A percentile compares a stretch with the other conserved stretches of the same genome.
phyloP scores from a whole-genome alignment of 2,329 filamentous ascomycete species.

The Eurotiales sp. region DNA sequence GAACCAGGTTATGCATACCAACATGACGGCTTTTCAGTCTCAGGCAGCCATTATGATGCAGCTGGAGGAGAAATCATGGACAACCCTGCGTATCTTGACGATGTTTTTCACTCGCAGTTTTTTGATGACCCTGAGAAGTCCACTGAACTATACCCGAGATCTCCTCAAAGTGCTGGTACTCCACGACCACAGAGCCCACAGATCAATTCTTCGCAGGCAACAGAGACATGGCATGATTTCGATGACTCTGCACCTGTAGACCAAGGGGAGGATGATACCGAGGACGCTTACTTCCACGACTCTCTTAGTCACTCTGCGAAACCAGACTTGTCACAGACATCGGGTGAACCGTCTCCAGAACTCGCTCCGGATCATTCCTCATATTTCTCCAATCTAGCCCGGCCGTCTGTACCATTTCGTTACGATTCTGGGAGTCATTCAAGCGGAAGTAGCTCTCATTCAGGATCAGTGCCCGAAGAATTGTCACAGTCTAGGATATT shows the following conservation, averaged over 20 bases:
- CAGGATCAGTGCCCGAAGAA: constrained; percentile 25
- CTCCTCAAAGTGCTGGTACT: constrained; percentile 18
- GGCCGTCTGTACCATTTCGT: background rate
- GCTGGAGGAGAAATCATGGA: constrained; percentile 30
- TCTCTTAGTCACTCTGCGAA: background rate
- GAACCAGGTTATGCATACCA: constrained; percentile 27
- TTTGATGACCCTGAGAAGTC: constrained; percentile 29
- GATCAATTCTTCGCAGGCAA: constrained; percentile 13
- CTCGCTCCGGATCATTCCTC: constrained; percentile 1
- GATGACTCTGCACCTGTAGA: constrained; percentile 3
- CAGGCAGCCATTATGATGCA: constrained; percentile 24
- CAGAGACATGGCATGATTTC: constrained; percentile 8
- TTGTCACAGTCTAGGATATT: constrained; percentile 47
- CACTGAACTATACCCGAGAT: constrained; percentile 15
- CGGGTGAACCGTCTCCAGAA: background rate
- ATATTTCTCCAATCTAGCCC: background rate
- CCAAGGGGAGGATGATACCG: background rate
- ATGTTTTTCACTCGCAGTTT: constrained; percentile 33
- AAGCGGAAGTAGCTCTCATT: constrained; percentile 23
- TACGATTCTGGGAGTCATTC: constrained; percentile 6
- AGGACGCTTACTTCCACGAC: background rate
- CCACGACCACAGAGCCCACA: constrained; percentile 18
- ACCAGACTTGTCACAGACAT: background rate
- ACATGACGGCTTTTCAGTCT: constrained; percentile 15
- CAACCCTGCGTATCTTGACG: constrained; percentile 37